Percentiles rank a stretch among this genome's conserved stretches.
Evolutionary conservation across 257 asterid genomes (phyloP).

Genomic region (Catharanthus roseus): DNA sequence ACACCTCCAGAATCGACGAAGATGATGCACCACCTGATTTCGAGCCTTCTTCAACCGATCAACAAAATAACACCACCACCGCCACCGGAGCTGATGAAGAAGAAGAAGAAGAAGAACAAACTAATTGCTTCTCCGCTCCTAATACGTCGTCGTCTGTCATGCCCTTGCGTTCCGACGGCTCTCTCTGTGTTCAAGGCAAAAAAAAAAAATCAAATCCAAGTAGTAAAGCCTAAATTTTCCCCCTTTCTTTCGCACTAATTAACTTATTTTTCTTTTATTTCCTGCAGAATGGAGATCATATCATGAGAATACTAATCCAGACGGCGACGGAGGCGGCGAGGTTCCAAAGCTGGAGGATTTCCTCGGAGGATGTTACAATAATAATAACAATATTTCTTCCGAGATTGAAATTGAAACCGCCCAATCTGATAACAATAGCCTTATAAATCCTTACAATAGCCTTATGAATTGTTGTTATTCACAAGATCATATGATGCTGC

Average conservation of each 20-base stretch:
- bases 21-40: too few relatives aligned
- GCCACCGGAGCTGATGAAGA: constrained; percentile 18
- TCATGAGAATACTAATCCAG: constrained; percentile 32
- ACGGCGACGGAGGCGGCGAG: constrained; percentile 27
- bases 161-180: constrained; percentile 31
- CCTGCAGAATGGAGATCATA: constrained; percentile 55
- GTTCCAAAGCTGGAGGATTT: constrained; percentile 77
- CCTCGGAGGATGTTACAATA: constrained; percentile 55
- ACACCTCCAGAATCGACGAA: constrained; percentile 38
- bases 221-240: not conserved
- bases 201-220: not conserved
- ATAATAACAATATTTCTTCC: constrained; percentile 13
- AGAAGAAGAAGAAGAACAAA: constrained; percentile 5
- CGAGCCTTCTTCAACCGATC: too few relatives aligned
- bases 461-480: constrained; percentile 15
- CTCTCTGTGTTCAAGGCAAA: constrained; percentile 27
- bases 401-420: constrained; percentile 14
- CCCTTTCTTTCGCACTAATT: not conserved
- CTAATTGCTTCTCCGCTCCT: constrained; percentile 7
- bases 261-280: not conserved
- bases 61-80: too few relatives aligned
- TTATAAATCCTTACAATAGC: constrained; percentile 27
- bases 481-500: not conserved
- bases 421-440: constrained; percentile 14
- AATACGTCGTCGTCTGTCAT: constrained; percentile 27